Evolutionary conservation across 2,329 filamentous ascomycete species (phyloP).

Genomic region (Dendrostoma leiphaemia): DNA sequence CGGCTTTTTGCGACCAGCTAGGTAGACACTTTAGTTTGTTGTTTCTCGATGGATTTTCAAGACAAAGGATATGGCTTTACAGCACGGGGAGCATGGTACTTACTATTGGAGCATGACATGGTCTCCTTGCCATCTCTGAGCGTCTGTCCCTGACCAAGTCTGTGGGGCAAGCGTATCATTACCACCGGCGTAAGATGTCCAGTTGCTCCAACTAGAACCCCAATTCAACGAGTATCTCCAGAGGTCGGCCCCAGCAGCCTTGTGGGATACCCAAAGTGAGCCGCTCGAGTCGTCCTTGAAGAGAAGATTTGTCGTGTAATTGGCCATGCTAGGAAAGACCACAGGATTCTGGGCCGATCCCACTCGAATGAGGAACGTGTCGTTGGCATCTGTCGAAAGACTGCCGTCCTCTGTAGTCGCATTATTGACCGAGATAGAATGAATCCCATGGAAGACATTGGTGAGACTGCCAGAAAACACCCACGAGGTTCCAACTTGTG

Average conservation of each 20-base stretch:
- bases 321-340: conserved; percentile 52
- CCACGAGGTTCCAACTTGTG: conserved; percentile 52
- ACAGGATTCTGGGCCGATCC: conserved; percentile 57
- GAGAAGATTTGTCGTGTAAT: conserved; percentile 50
- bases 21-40: too few species aligned
- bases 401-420: conserved; percentile 39
- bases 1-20: too few species aligned
- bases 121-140: conserved; percentile 58
- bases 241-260: conserved; percentile 57
- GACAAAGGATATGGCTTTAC: too few species aligned
- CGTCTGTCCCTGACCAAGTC: conserved; percentile 55
- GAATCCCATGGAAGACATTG: conserved; percentile 55
- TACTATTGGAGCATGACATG: conserved; percentile 63
- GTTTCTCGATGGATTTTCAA: too few species aligned
- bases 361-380: conserved; percentile 56
- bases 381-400: conserved; percentile 47
- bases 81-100: too few species aligned
- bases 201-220: conserved; percentile 57
- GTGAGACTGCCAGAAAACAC: conserved; percentile 32
- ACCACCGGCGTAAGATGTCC: conserved; percentile 55
- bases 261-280: conserved; percentile 49
- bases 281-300: conserved; percentile 31
- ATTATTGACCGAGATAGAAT: conserved; percentile 55
- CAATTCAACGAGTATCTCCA: conserved; percentile 62
- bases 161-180: conserved; percentile 46